Percentiles rank a stretch among this genome's conserved stretches.
Conservation (phyloP, 2,329 filamentous ascomycete species). For the Cercospora zeae-maydis region DNA sequence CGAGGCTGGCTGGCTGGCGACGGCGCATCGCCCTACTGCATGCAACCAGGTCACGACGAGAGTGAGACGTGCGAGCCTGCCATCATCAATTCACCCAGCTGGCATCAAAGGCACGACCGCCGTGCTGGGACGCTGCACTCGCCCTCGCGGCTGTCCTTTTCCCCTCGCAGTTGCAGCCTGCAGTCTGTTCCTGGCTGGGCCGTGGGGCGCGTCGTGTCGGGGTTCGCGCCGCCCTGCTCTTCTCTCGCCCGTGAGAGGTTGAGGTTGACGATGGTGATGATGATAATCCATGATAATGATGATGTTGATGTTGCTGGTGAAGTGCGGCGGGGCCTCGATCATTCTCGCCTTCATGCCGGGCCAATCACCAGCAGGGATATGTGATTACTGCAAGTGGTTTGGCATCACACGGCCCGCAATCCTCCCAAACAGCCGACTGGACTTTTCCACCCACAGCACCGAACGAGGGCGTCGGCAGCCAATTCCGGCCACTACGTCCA, state of each 20-base stretch:
- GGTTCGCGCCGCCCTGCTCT: background rate
- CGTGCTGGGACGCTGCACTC: background rate
- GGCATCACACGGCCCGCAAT: background rate
- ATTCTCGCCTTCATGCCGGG: background rate
- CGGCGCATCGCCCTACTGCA: slow-evolving; percentile 1
- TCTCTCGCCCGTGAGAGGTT: background rate
- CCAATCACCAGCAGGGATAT: slow-evolving; percentile 8
- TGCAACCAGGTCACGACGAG: slow-evolving; percentile 7
- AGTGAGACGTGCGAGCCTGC: too few relatives aligned
- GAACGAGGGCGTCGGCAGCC: slow-evolving; percentile 7
- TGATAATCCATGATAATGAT: too few relatives aligned
- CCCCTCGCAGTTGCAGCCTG: background rate
- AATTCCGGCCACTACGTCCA: background rate
- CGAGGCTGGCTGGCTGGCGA: background rate
- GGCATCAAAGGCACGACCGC: background rate
- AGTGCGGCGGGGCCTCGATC: background rate
- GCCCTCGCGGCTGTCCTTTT: background rate
- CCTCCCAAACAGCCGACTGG: background rate
- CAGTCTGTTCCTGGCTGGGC: background rate
- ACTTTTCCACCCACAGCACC: too few relatives aligned
- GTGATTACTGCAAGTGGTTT: slow-evolving; percentile 2
- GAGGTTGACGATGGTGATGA: too few relatives aligned
- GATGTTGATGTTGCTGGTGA: too few relatives aligned
- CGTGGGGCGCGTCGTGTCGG: background rate
- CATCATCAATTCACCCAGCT: too few relatives aligned